Evolutionary conservation across 2,329 filamentous ascomycete species (phyloP), one percentile per base, ranked within the genome.

Genomic region (Nothopassalora personata): DNA sequence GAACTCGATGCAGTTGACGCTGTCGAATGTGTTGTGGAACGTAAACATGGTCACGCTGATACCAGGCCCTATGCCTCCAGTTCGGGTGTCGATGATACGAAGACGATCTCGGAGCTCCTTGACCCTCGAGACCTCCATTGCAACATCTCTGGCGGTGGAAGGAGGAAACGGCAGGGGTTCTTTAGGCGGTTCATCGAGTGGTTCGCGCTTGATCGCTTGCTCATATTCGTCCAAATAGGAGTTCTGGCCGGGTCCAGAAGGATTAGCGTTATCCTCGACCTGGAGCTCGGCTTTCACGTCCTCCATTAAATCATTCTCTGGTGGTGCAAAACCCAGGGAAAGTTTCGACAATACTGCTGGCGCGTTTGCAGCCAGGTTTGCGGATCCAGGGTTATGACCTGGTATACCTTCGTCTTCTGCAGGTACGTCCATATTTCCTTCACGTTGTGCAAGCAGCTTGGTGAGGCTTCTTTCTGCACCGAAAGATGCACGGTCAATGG

Each of bases 41-140:
- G 94, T 99, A 73, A 95, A 97, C 89, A 97, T 97, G 79, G 90
- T 94, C 27, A 95, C 87, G 68, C 91, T 96, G 60, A 97, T 81
- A 28, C 87, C 86, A 56, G 91, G 85, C 13, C 92, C 91, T 53
- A 92, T 83, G 8, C 92, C 93, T 15, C 91, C 90, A 11, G 89
- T 93, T 34, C 89, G 85, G 19, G 87, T 85, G 60, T 96, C 90
- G 27, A 51, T 33, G 58, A 97, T 93, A 71, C 86, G 88, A 73
- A 97, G 96, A 18, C 93, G 84, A 69, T 97, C 93, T 23, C 94
- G 86, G 69, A 96, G 90, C 74, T 99, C 94, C 64, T 91, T 90
- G 9, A 97, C 86, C 72, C 93, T 94, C 70, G 94, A 90, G 68
- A 97, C 91, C 74, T 97, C 94, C 78, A 97, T 90, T 30, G 90